phyloP scores from a whole-genome alignment of 2,329 filamentous ascomycete genomes.

The Bipolaris gigantea region DNA sequence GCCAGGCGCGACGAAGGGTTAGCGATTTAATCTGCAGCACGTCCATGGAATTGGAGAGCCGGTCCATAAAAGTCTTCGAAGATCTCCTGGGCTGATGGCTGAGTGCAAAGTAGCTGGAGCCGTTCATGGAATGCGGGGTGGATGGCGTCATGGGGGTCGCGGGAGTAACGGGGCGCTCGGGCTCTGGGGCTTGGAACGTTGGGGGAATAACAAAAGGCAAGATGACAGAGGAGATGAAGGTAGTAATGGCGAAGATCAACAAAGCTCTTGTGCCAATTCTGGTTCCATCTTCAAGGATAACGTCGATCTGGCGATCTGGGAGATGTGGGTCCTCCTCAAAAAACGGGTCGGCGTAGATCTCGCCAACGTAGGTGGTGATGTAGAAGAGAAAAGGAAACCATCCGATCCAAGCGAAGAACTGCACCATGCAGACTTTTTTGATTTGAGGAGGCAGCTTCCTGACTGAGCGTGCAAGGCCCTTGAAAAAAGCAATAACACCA shows the following conservation, averaged over 20 bases:
- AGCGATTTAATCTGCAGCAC: conserved; percentile 76
- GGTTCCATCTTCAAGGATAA: conserved; percentile 81
- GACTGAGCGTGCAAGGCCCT: conserved; percentile 74
- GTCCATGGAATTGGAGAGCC: conserved; percentile 52
- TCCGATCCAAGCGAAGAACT: conserved; percentile 81
- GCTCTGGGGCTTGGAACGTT: conserved; percentile 62
- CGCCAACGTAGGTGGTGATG: conserved; percentile 88
- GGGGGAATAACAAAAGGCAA: conserved; percentile 85
- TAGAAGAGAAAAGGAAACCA: conserved; percentile 98
- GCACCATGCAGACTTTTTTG: conserved; percentile 68
- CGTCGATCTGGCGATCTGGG: conserved; percentile 72
- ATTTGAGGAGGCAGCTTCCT: conserved; percentile 80
- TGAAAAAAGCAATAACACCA: conserved; percentile 78
- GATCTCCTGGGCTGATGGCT: conserved; percentile 23
- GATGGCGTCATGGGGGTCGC: conserved; percentile 43
- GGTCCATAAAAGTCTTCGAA: conserved; percentile 27
- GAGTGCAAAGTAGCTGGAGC: conserved; percentile 40
- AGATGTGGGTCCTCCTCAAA: conserved; percentile 78
- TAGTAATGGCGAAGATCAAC: conserved; percentile 83
- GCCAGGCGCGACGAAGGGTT: conserved; percentile 86
- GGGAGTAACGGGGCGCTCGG: conserved; percentile 45
- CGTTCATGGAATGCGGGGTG: conserved; percentile 37
- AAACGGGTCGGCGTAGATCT: conserved; percentile 85
- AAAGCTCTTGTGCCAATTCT: conserved; percentile 87
- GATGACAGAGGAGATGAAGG: conserved; percentile 77